phyloP scores from a whole-genome alignment of 192 early-diverging fungal genomes.

The Umbelopsis ramanniana region DNA sequence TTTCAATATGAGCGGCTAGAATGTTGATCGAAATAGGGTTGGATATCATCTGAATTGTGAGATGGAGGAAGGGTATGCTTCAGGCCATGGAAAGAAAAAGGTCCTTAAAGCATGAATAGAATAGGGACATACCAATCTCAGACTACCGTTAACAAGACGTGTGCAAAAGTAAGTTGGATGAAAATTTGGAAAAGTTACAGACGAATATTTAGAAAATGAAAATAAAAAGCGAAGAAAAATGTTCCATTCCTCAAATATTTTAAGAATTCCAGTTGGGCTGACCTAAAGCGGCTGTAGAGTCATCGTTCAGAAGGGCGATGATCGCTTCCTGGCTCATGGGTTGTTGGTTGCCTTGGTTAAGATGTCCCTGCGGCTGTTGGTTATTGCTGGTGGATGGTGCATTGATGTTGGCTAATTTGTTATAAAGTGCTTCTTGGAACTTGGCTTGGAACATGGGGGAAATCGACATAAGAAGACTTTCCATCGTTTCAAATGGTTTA shows the following conservation, averaged over 20 bases:
- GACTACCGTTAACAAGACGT: background rate
- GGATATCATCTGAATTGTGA: too few relatives aligned
- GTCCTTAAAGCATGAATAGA: background rate
- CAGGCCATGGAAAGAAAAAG: background rate
- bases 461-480: constrained; percentile 37
- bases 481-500: constrained; percentile 46
- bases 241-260: background rate
- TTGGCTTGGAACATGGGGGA: constrained; percentile 42
- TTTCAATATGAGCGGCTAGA: too few relatives aligned
- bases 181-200: background rate
- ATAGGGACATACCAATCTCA: background rate
- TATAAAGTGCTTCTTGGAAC: constrained; percentile 39
- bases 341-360: background rate
- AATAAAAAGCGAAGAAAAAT: background rate
- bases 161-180: background rate
- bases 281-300: background rate
- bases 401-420: constrained; percentile 34
- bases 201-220: background rate
- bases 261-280: background rate
- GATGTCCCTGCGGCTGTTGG: constrained; percentile 9
- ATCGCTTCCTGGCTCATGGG: constrained; percentile 8
- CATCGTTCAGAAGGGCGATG: background rate
- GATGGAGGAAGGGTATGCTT: background rate
- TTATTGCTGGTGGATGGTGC: constrained; percentile 25
- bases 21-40: too few relatives aligned